Evolutionary conservation across 345 rosid genomes (phyloP), one percentile per base, ranked within the genome.

Genomic region (Conringia planisiliqua): DNA sequence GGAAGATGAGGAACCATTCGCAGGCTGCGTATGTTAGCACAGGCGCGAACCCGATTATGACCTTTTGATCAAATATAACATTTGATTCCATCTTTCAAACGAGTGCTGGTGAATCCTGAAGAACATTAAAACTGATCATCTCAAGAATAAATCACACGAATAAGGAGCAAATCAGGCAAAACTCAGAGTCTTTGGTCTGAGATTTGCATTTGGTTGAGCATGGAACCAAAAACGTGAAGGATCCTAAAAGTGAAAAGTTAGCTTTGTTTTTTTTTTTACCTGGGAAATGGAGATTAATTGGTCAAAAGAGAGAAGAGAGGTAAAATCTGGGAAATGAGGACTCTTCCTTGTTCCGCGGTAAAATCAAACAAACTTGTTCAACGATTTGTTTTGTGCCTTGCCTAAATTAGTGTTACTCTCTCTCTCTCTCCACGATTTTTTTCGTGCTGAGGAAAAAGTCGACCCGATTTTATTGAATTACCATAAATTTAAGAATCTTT

Each of bases 1-100:
- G 82, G 64, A 72, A 74, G 35, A 91, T 91, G 46, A 91, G 73
- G 18, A 87, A 47, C 90, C 94, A 91, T 83, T 91, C 97, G 55
- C 89, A 84, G 52, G 86, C 84, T 67, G 86, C 86, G 50, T 80
- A 71, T 3, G 82, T 80, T 48, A 91, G 80, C 50, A 74, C 75
- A 6, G 78, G 61, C 3, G 71, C 26, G 40, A 87, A 65, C 26
- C 83, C 70, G 33, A 22, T 62, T 4, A 27, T 63, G 71, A 71
- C 40, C 20, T 66, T 72, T 0, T 66, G 68, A 55, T 64, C 62
- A 51, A 63, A 77, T 29, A 72, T 62, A 51, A 68, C 27, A 33
- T 47, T 42, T 58, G 77, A 43, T 51, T 50, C 73, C 64, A 65
- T 65, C 12, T 71, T 59, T 74, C 68, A 70, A n/a, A 24, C 4